Evolutionary conservation across 2,329 filamentous ascomycete genomes (phyloP), one percentile per base, ranked within the genome.

Genomic region (Grosmannia clavigera): DNA sequence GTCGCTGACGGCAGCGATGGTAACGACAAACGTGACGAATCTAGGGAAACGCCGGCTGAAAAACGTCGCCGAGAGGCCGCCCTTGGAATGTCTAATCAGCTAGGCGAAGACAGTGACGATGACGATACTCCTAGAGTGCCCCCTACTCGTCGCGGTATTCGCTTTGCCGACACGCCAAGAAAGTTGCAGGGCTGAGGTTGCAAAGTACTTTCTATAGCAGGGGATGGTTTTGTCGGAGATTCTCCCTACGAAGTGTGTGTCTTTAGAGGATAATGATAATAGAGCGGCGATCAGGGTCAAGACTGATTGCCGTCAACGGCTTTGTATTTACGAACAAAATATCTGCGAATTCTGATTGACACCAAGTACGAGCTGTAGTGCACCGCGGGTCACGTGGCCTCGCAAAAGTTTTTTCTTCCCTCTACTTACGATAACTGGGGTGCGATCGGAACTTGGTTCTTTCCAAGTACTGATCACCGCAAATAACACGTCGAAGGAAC

Each of bases 51-150:
- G 0, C 85, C 87, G 0, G 88, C 88, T 0, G 89, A 92, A 71
- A 78, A 86, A 60, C 80, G 87, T 50, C 78, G 89, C 58, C 81
- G 89, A 66, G 83, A 90, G 66, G 87, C 87, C 1, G 89, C 88
- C 1, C 74, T 92, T 1, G 87, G 88, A 11, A 76, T 87, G 62
- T 72, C 74, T 19, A 68, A 70, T 9, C 71, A 70, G 2, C 72
- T 69, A 9, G 72, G 70, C 0, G 75, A 74, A 54, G 76, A 78
- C 59, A 81, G 76, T 60, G 78, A 85, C 40, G 83, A 85, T 29
- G 82, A 84, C 61, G 79, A 82, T 63, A 79, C 74, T 31, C 76
- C 77, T 56, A 70, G 80, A 66, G 78, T 82, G 60, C 77, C 79
- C 2, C 76, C 78, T 1, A 67, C 74, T 27, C 75, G 78, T 62